Conservation (phyloP, 805 yeast species). For the Kazachstania kunashirensis region DNA sequence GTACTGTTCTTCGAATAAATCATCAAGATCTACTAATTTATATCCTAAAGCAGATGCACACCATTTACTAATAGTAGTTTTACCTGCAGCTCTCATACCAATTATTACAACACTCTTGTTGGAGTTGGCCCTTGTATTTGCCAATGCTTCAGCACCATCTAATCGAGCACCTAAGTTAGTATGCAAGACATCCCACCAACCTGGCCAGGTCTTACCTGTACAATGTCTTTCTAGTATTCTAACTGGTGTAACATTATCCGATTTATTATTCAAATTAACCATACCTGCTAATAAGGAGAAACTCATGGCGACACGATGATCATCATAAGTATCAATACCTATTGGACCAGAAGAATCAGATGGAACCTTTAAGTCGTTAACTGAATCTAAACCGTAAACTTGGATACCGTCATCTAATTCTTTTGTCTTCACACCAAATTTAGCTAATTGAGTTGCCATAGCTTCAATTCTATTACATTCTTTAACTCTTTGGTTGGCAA, state of each 20-base stretch:
- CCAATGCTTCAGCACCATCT: conserved; percentile 57
- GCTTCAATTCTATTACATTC: conserved; percentile 96
- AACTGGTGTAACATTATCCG: conserved; percentile 38
- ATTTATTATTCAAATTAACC: conserved; percentile 23
- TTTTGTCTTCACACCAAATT: conserved; percentile 78
- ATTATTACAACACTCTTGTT: conserved; percentile 56
- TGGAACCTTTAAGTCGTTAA: conserved; percentile 46
- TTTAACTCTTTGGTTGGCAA: conserved; percentile 95
- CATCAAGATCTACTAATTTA: conserved; percentile 66
- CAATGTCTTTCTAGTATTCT: conserved; percentile 78
- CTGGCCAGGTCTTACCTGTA: conserved; percentile 98
- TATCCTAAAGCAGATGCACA: conserved; percentile 61
- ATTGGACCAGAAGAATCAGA: conserved; percentile 31
- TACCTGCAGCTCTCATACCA: conserved; percentile 99
- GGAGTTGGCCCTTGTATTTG: conserved; percentile 5
- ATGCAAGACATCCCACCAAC: conserved; percentile 96
- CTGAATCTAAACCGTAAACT: conserved; percentile 56
- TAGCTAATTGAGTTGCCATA: conserved; percentile 79
- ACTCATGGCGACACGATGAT: conserved; percentile 97
- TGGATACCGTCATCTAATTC: conserved; percentile 91
- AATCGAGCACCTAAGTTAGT: conserved; percentile 52
- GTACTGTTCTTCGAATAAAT: conserved; percentile 47
- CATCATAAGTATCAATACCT: conserved; percentile 78
- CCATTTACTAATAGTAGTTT: conserved; percentile 76
- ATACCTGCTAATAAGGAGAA: conserved; percentile 81